phyloP scores from a whole-genome alignment of 768 basidiomycete genomes.

The Russula compacta region DNA sequence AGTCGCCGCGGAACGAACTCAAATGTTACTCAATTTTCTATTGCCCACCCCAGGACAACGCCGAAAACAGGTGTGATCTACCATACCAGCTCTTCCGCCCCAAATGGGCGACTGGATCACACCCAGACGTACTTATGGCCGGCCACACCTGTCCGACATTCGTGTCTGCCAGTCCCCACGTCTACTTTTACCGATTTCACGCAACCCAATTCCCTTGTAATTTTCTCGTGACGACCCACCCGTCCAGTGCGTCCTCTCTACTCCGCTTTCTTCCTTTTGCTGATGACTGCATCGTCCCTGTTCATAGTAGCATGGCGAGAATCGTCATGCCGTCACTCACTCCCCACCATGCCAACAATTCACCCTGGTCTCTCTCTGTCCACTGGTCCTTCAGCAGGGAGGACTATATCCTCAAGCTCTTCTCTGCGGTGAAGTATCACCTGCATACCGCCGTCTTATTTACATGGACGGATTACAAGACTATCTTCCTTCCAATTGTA shows the following conservation, averaged over 20 bases:
- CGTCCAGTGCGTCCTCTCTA: background rate
- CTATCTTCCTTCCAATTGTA: constrained; percentile 25
- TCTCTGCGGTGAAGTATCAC: constrained; percentile 14
- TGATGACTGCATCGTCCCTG: background rate
- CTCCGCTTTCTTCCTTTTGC: background rate
- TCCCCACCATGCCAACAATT: constrained; percentile 10
- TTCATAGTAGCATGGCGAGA: constrained; percentile 10
- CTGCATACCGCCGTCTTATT: constrained; percentile 24
- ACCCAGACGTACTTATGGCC: constrained; percentile 11
- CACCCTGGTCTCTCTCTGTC: constrained; percentile 16
- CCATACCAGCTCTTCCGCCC: constrained; percentile 5
- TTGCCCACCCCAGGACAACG: constrained; percentile 3
- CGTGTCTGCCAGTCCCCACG: constrained; percentile 8
- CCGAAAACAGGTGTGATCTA: constrained; percentile 15
- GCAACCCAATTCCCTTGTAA: background rate
- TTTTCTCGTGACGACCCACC: background rate
- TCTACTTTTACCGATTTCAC: constrained; percentile 1
- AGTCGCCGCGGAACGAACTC: constrained; percentile 13
- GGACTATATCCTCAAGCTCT: background rate
- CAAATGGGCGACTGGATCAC: constrained; percentile 17
- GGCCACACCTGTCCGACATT: constrained; percentile 8
- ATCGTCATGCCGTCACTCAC: constrained; percentile 16
- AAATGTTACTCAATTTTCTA: constrained; percentile 6
- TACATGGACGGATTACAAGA: constrained; percentile 26
- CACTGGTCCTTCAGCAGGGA: constrained; percentile 11